These are phyloP conservation scores for Phyllosticta citrichinensis DNA, from an alignment of 2,329 filamentous ascomycete species.

Conservation along the genomic window DNA sequence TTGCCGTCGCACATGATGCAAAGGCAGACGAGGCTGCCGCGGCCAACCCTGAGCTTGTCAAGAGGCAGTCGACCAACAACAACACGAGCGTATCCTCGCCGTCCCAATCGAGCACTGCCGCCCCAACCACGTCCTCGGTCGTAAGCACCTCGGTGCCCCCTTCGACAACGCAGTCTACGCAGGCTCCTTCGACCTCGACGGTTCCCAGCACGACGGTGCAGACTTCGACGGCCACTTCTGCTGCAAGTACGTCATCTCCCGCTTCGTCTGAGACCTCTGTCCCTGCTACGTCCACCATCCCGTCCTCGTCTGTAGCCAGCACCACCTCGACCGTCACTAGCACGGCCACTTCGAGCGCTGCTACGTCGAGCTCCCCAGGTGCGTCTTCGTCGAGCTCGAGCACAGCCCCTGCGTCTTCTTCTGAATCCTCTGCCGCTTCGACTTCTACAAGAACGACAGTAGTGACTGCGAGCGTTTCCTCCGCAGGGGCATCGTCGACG, in stretches of 20 bases:
- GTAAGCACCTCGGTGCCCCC: constrained; percentile 6
- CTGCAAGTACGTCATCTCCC: constrained; percentile 8
- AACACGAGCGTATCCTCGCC: constrained; percentile 15
- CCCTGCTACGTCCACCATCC: constrained; percentile 4
- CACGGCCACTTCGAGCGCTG: constrained; percentile 1
- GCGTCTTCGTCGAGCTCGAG: constrained; percentile 9
- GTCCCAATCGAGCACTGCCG: constrained; percentile 10
- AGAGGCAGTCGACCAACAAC: constrained; percentile 25
- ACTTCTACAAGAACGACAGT: constrained; percentile 2
- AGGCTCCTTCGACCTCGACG: not conserved
- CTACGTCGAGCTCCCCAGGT: constrained; percentile 5
- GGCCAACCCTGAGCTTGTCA: constrained; percentile 43
- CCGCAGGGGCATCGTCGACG: not conserved
- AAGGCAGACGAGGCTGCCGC: constrained; percentile 42
- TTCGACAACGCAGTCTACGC: not conserved
- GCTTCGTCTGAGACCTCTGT: constrained; percentile 5
- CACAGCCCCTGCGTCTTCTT: constrained; percentile 4
- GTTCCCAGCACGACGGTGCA: constrained; percentile 1
- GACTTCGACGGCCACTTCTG: constrained; percentile 5
- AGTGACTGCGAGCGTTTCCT: constrained; percentile 1
- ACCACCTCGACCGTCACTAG: constrained; percentile 2
- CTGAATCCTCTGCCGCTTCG: not conserved
- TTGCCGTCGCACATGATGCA: constrained; percentile 49
- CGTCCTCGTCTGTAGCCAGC: constrained; percentile 5
- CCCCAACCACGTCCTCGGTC: constrained; percentile 4